These are phyloP conservation scores for Amaranthus tricolor DNA, from an alignment of 179 eudicot genomes.

Conservation along the genomic window DNA sequence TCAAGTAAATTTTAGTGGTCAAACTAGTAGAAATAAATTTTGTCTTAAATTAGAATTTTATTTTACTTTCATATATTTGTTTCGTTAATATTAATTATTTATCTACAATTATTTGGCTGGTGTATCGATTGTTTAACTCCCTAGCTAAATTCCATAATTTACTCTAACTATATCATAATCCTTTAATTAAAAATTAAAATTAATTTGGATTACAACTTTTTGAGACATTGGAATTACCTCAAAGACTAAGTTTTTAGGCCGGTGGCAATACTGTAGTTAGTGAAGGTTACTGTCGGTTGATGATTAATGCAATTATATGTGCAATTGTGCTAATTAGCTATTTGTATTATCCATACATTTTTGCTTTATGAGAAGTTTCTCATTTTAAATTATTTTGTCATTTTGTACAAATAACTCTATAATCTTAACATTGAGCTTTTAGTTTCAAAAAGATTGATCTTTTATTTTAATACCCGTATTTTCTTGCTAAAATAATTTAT, in stretches of 20 bases:
- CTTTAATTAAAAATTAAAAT: too few relatives aligned
- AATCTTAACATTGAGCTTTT: too few relatives aligned
- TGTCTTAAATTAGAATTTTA: not conserved
- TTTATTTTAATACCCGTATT: too few relatives aligned
- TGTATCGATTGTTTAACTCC: too few relatives aligned
- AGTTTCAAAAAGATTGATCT: too few relatives aligned
- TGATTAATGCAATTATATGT: not conserved
- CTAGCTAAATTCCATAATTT: too few relatives aligned
- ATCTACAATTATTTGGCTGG: not conserved
- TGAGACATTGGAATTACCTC: not conserved
- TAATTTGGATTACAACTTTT: not conserved
- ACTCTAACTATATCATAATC: too few relatives aligned
- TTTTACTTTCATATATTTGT: not conserved
- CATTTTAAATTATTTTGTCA: not conserved
- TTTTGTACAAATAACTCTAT: not conserved
- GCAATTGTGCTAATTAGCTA: too few relatives aligned
- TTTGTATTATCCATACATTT: not conserved
- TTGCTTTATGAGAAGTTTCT: not conserved
- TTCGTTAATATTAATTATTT: not conserved
- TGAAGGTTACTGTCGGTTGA: constrained; percentile 1
- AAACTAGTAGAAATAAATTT: too few relatives aligned
- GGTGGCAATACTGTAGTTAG: not conserved
- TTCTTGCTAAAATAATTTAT: too few relatives aligned
- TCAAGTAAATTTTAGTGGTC: too few relatives aligned
- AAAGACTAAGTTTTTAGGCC: constrained; percentile 6